Percentiles rank a stretch among this genome's conserved stretches.
These are phyloP conservation scores for Candida ponderosae DNA, from an alignment of 805 yeast species.

Conservation along the genomic window DNA sequence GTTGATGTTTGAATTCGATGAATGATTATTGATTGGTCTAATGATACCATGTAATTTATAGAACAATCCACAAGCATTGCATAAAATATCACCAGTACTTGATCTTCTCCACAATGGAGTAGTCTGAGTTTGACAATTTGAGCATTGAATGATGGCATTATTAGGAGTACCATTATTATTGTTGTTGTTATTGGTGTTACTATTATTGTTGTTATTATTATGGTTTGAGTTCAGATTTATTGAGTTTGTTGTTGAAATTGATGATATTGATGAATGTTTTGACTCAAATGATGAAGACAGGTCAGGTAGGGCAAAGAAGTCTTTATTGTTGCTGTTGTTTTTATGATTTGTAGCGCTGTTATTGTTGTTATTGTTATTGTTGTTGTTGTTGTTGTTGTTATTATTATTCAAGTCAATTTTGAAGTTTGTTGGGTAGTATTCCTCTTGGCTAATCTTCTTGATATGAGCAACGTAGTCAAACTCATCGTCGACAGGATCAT, in stretches of 20 bases:
- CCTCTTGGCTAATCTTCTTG: slow-evolving; percentile 40
- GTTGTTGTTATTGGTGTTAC: too few relatives aligned
- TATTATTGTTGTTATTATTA: too few relatives aligned
- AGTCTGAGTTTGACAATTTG: slow-evolving; percentile 82
- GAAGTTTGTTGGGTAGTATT: slow-evolving; percentile 4
- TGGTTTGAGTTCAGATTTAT: background rate
- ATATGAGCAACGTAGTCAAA: slow-evolving; percentile 60
- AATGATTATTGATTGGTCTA: slow-evolving; percentile 42
- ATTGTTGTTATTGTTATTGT: background rate
- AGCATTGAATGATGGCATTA: slow-evolving; percentile 33
- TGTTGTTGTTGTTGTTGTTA: background rate
- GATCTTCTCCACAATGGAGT: slow-evolving; percentile 96
- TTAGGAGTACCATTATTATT: background rate
- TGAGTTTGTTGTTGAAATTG: background rate
- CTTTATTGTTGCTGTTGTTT: background rate
- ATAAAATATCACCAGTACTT: slow-evolving; percentile 81
- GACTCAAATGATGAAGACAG: background rate
- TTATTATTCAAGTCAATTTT: background rate
- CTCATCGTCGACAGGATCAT: slow-evolving; percentile 38
- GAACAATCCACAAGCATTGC: slow-evolving; percentile 94
- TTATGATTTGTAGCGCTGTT: too few relatives aligned
- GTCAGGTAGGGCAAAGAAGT: background rate
- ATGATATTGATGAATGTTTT: background rate
- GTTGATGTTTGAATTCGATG: background rate
- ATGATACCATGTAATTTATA: slow-evolving; percentile 88